Evolutionary conservation across 2,329 filamentous ascomycete species (phyloP).

Genomic region (Cladobotryum mycophilum): DNA sequence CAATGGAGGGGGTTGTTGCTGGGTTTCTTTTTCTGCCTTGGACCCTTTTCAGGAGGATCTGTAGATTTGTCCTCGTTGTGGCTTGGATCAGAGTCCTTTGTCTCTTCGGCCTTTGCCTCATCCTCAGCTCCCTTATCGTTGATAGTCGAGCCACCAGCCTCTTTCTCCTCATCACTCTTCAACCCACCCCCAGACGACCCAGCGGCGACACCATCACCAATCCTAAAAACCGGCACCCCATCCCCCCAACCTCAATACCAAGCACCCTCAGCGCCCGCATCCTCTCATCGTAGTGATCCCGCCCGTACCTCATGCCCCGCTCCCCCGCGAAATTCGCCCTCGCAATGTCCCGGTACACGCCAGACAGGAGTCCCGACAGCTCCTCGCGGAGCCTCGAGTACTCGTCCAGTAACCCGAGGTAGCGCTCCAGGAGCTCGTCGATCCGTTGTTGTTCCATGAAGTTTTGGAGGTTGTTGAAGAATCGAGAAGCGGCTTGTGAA

Average conservation of each 20-base stretch:
- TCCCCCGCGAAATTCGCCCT: conserved; percentile 69
- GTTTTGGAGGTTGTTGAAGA: not conserved
- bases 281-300: conserved; percentile 65
- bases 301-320: conserved; percentile 58
- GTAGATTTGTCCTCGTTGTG: not conserved
- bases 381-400: conserved; percentile 55
- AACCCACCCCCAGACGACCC: not conserved
- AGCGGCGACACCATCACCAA: conserved; percentile 9
- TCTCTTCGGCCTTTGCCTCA: not conserved
- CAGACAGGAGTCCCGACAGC: conserved; percentile 48
- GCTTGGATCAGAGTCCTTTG: not conserved
- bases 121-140: not conserved
- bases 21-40: conserved; percentile 14
- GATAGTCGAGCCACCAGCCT: not conserved
- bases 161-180: conserved; percentile 5
- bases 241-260: conserved; percentile 12
- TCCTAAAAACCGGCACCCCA: conserved; percentile 15
- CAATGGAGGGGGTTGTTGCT: conserved; percentile 43
- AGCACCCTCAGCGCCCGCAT: conserved; percentile 57
- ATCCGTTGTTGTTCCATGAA: conserved; percentile 35
- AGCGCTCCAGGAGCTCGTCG: conserved; percentile 58
- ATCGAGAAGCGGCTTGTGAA: too few relatives aligned
- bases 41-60: conserved; percentile 4
- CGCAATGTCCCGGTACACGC: conserved; percentile 56
- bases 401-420: conserved; percentile 59